These are phyloP conservation scores for Cystobasidiaceae sp. DNA, from an alignment of 1,284 basidiomycete genomes.

Conservation along the genomic window DNA sequence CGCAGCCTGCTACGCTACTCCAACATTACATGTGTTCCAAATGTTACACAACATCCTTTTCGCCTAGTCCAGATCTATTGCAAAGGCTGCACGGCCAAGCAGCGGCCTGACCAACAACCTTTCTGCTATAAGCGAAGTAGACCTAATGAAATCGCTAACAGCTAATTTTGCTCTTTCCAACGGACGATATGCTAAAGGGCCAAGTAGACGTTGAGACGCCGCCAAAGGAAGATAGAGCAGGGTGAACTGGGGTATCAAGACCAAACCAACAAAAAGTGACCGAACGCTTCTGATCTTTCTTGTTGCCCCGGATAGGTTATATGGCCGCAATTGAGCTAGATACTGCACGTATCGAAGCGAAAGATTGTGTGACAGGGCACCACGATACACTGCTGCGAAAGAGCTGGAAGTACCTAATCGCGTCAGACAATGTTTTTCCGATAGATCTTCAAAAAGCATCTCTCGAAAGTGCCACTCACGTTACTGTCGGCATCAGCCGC, in stretches of 20 bases:
- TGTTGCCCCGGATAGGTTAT: constrained; percentile 1
- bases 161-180: not conserved
- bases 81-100: not conserved
- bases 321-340: constrained; percentile 9
- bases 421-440: not conserved
- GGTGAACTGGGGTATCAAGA: constrained; percentile 11
- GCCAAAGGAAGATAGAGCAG: constrained; percentile 12
- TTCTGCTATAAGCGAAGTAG: not conserved
- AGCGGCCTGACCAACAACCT: constrained; percentile 3
- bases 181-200: not conserved
- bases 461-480: no score
- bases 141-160: constrained; percentile 1
- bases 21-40: no score
- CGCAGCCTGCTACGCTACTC: no score
- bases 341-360: constrained; percentile 14
- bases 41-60: no score
- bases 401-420: not conserved
- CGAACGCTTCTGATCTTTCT: not conserved
- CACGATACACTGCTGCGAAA: constrained; percentile 11
- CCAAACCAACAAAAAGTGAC: not conserved
- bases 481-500: constrained; percentile 14
- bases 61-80: not conserved
- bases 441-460: no score
- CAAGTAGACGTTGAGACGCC: not conserved
- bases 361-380: constrained; percentile 8